Percentiles rank a stretch among this genome's conserved stretches.
Conservation (phyloP, 2,329 filamentous ascomycete genomes). For the Thielaviopsis euricoi region DNA sequence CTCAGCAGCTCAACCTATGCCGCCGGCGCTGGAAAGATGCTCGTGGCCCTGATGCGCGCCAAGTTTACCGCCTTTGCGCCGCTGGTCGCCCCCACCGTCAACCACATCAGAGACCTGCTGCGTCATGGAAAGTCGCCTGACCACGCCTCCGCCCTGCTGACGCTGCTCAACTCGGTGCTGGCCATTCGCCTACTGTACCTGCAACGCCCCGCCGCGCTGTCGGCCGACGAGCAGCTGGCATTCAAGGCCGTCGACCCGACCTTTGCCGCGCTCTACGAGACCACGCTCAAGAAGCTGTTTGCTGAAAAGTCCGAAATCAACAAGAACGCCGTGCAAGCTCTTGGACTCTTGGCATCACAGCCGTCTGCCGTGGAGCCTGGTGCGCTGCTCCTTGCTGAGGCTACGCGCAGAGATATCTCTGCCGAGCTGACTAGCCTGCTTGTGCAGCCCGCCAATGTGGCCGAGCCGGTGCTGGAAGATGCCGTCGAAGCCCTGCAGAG, state of each 20-base stretch:
- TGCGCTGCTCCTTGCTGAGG: slow-evolving; percentile 20
- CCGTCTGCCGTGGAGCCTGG: slow-evolving; percentile 16
- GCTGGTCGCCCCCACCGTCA: slow-evolving; percentile 28
- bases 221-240: slow-evolving; percentile 21
- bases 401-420: slow-evolving; percentile 23
- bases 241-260: slow-evolving; percentile 22
- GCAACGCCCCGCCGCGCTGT: slow-evolving; percentile 16
- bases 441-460: slow-evolving; percentile 16
- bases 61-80: slow-evolving; percentile 31
- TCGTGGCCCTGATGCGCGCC: slow-evolving; percentile 34
- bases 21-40: slow-evolving; percentile 32
- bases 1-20: slow-evolving; percentile 36
- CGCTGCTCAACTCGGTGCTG: slow-evolving; percentile 33
- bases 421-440: slow-evolving; percentile 15
- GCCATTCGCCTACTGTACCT: slow-evolving; percentile 27
- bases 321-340: slow-evolving; percentile 28
- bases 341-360: slow-evolving; percentile 29
- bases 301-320: slow-evolving; percentile 26
- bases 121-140: slow-evolving; percentile 31
- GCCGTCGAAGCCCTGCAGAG: slow-evolving; percentile 25
- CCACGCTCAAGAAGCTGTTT: slow-evolving; percentile 12
- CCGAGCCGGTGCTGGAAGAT: slow-evolving; percentile 25
- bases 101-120: slow-evolving; percentile 33
- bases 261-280: slow-evolving; percentile 26
- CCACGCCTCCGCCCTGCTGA: slow-evolving; percentile 35